Percentiles rank a stretch among this genome's conserved stretches.
Conservation (phyloP, 2,329 filamentous ascomycete genomes). For the Beauveria pseudobassiana region DNA sequence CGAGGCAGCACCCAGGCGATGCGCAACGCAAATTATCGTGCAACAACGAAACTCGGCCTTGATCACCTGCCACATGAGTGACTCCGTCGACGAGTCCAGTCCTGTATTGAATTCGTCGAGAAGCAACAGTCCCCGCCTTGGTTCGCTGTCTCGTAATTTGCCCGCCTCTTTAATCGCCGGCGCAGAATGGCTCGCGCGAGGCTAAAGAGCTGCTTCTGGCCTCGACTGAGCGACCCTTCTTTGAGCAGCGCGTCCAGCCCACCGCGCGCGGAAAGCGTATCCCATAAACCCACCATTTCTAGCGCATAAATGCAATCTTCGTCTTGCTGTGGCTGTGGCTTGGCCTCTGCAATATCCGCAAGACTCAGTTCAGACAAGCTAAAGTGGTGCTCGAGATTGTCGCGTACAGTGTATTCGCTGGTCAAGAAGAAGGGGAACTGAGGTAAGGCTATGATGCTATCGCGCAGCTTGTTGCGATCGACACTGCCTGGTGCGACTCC, state of each 20-base stretch:
- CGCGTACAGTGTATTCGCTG: constrained; percentile 1
- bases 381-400: constrained; percentile 6
- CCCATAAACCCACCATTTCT: constrained; percentile 6
- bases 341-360: not conserved
- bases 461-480: not conserved
- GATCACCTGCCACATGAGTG: constrained; percentile 20
- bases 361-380: not conserved
- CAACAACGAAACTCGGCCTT: constrained; percentile 18
- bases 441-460: not conserved
- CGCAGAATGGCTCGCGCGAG: constrained; percentile 10
- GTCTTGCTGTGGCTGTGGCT: not conserved
- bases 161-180: not conserved
- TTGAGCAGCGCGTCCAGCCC: constrained; percentile 6
- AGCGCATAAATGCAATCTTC: constrained; percentile 3
- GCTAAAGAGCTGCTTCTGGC: constrained; percentile 13
- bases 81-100: constrained; percentile 22
- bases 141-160: not conserved
- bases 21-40: constrained; percentile 23
- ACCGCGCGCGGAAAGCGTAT: not conserved
- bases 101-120: constrained; percentile 19
- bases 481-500: not conserved
- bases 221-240: constrained; percentile 7
- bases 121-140: not conserved
- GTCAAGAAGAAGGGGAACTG: constrained; percentile 6
- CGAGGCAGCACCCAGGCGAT: constrained; percentile 22